A percentile compares a stretch with the other conserved stretches of the same genome.
Evolutionary conservation across 2,329 filamentous ascomycete species (phyloP).

Genomic region (Purpureocillium takamizusanense): DNA sequence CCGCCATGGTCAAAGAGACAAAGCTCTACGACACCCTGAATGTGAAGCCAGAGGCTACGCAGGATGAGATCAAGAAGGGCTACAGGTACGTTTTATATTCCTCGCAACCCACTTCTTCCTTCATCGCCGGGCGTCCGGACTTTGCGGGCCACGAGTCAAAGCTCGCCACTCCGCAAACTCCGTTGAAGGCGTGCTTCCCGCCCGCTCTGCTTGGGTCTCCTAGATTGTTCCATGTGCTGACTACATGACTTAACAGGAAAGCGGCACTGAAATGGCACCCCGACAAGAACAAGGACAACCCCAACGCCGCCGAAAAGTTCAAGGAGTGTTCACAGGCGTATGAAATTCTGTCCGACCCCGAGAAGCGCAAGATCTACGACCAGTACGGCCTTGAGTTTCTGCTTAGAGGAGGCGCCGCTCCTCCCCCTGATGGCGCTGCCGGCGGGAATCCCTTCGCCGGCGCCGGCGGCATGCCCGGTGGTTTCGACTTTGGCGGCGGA

Average conservation of each 20-base stretch:
- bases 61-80: conserved; percentile 96
- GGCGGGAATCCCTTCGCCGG: conserved; percentile 54
- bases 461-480: conserved; percentile 46
- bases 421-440: conserved; percentile 48
- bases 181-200: conserved; percentile 2
- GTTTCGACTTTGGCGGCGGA: conserved; percentile 45
- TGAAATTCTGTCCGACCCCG: conserved; percentile 93
- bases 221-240: too few species aligned
- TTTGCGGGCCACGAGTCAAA: not conserved
- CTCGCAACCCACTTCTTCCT: conserved; percentile 2
- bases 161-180: conserved; percentile 4
- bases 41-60: conserved; percentile 69
- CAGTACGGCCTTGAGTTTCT: conserved; percentile 91
- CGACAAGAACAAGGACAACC: conserved; percentile 95
- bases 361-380: conserved; percentile 94
- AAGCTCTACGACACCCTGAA: conserved; percentile 86
- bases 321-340: conserved; percentile 97
- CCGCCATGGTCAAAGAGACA: conserved; percentile 82
- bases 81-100: conserved; percentile 56
- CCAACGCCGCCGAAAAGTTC: conserved; percentile 82
- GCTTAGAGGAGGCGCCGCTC: conserved; percentile 64
- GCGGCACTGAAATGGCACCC: conserved; percentile 86
- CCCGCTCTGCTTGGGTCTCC: not conserved
- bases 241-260: conserved; percentile 46
- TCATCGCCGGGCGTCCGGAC: not conserved